Evolutionary conservation across 768 basidiomycete species (phyloP), one percentile per base, ranked within the genome.

Genomic region (Kwoniella pini): DNA sequence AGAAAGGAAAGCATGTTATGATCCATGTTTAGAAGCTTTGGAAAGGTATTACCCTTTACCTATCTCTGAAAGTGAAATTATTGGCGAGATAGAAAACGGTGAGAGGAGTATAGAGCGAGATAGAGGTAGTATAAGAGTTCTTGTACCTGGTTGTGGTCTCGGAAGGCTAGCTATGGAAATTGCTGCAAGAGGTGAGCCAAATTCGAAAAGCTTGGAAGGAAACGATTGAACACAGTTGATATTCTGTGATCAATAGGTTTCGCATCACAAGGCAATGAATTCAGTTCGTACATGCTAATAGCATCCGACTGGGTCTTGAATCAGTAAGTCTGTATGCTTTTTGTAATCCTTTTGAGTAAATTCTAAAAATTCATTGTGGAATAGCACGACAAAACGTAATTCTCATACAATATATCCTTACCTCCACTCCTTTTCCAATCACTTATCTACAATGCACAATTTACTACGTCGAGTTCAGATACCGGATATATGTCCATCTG

Each of bases 251-350:
- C n/a, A 17, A 36, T 63, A 92, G 93, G 93, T 3, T 97, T 92
- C 68, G 80, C 88, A 1, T 91, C 89, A 65, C 93, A 95, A 77
- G 93, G 89, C 21, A 96, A 96, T 74, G 94, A 98, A 78, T 96
- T 96, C 75, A 92, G 90, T 30, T 89, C 94, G 66, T 91, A 91
- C 78, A 95, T 94, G 92, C 83, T 98, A 12, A 85, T 97, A 4
- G 82, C 89, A 1, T 96, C 94, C 3, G 88, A 87, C 72, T 89
- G 88, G 75, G 86, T 96, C 19, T 81, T 97, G 49, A 98, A 97
- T 74, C 84, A 84, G 92, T 91, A 68, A 10, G 83, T 52, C 52
- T 0, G 22, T 39, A 19, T 45, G 17, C n/a, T 24, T n/a, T 39
- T 17, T 30, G 22, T 15, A 10, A 24, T 39, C 36, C 12, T 9